Evolutionary conservation across 257 asterid species (phyloP), one percentile per base, ranked within the genome.

Genomic region (Petunia axillaris): DNA sequence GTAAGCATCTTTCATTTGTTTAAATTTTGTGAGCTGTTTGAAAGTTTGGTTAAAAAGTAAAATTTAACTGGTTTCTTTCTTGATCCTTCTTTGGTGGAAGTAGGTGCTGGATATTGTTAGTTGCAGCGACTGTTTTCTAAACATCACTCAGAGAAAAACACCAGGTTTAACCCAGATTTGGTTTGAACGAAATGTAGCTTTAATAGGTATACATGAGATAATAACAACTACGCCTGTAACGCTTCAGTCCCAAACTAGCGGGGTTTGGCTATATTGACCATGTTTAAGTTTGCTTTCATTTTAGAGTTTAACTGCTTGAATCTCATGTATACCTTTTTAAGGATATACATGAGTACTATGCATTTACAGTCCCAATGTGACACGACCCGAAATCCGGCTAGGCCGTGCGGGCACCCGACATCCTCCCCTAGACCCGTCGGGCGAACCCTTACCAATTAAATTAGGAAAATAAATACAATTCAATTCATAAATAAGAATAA

Each of bases 101-200:
- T 70, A 25, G 25, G 77, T 46, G 25, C 77, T 70, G 59, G 41
- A 46, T 16, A 70, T 66, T 9, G 59, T 70, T 70, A 70, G 59
- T 70, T 10, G 77, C 50, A 70, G 59, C 7, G 25, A 25, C 59
- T 46, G 58, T 70, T 70, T 70, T 68, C 57, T 43, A 43, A 14
- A 10, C 41, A 68, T 8, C 39, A 68, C 55, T 44, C 58, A 9
- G 76, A 53, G 77, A 46, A 25, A 46, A 15, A 10, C 58, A 70
- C 59, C 59, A 70, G 9, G 16, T 46, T 70, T n/a, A 43, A 43
- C 55, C 39, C 14, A 38, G 41, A 70, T 70, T 25, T 25, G 16
- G 16, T 70, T 25, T 4, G 10, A 44, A 44, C 58, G 40, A 25
- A 25, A 70, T 16, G 40, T 70, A 16, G 58, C 46, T 58, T 70